Conservation (phyloP, 257 asterid species). For the Plantago elongata region DNA sequence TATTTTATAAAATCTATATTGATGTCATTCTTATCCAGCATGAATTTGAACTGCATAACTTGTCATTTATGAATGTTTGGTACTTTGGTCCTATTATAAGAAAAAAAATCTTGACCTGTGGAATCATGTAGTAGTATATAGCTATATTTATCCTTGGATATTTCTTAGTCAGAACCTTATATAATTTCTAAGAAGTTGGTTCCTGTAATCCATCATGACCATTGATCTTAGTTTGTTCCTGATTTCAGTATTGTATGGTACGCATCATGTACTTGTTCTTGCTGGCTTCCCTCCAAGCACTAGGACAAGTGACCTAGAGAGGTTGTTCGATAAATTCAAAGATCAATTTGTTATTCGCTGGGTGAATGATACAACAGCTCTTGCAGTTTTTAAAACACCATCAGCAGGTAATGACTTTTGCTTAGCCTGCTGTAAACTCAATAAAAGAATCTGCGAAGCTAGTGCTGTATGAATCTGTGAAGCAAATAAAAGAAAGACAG, state of each 20-base stretch:
- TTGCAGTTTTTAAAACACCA: conserved; percentile 87
- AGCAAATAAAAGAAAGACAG: neutral
- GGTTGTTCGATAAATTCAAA: conserved; percentile 56
- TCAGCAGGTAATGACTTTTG: conserved; percentile 45
- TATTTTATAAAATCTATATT: conserved; percentile 6
- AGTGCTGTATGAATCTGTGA: neutral
- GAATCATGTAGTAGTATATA: too few relatives aligned
- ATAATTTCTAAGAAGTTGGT: neutral
- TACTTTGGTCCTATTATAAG: too few relatives aligned
- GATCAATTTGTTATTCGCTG: conserved; percentile 75
- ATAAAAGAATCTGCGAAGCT: too few relatives aligned
- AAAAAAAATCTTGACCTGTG: too few relatives aligned
- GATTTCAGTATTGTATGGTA: conserved; percentile 49
- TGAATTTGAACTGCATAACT: neutral
- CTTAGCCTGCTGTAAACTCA: neutral
- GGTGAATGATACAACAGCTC: conserved; percentile 80
- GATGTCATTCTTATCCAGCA: neutral
- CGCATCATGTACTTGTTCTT: conserved; percentile 74
- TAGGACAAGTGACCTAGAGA: conserved; percentile 71
- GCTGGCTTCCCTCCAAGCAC: conserved; percentile 66
- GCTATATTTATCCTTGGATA: too few relatives aligned
- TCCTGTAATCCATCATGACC: neutral
- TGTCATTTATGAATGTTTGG: too few relatives aligned
- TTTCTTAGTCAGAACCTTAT: too few relatives aligned
- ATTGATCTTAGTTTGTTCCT: conserved; percentile 12